Conservation (phyloP, 1,284 basidiomycete genomes). For the Tilletia walkeri region DNA sequence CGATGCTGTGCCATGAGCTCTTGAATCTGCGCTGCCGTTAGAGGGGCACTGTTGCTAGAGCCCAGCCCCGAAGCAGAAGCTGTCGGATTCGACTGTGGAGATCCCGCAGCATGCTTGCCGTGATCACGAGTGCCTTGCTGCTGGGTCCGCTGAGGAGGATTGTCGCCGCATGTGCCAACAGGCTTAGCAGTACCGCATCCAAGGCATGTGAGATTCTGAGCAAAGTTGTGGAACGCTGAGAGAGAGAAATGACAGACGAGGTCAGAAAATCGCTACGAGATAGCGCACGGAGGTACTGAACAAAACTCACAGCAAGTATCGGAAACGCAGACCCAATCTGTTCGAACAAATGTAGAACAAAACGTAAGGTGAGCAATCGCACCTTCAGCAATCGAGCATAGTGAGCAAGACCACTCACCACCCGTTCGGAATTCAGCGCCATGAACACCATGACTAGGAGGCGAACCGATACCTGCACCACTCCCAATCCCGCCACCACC, state of each 20-base stretch:
- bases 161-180: background rate
- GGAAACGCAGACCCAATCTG: slow-evolving; percentile 3
- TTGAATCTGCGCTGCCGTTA: background rate
- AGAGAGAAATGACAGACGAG: background rate
- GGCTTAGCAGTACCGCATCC: slow-evolving; percentile 1
- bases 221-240: slow-evolving; percentile 9
- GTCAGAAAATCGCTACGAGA: background rate
- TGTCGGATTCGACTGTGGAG: background rate
- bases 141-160: too few relatives aligned
- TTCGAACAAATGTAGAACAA: background rate
- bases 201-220: background rate
- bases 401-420: background rate
- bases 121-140: too few relatives aligned
- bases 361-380: background rate
- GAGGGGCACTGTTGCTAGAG: background rate
- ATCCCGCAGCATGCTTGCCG: background rate
- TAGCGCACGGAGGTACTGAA: background rate
- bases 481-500: too few relatives aligned
- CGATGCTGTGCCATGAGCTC: slow-evolving; percentile 6
- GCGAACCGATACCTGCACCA: background rate
- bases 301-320: background rate
- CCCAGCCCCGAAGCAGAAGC: too few relatives aligned
- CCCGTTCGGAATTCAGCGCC: background rate
- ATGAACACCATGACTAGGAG: background rate
- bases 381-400: background rate